Percentiles rank a stretch among this genome's conserved stretches.
Evolutionary conservation across 257 asterid species (phyloP).

Genomic region (Schizonepeta tenuifolia): DNA sequence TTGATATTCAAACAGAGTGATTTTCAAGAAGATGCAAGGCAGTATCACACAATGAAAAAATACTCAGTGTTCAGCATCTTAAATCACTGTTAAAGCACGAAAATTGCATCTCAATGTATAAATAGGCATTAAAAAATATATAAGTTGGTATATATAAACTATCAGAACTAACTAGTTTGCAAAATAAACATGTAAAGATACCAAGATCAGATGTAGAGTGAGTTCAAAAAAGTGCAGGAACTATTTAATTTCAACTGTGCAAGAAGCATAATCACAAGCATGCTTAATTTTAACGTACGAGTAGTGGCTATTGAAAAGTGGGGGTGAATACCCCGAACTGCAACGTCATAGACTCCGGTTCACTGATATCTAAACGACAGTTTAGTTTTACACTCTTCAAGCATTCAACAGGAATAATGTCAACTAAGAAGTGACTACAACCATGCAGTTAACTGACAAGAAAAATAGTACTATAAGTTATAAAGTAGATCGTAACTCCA

Average conservation of each 20-base stretch:
- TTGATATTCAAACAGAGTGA: neutral
- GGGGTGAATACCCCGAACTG: conserved; percentile 10
- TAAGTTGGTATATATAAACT: neutral
- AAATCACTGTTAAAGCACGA: conserved; percentile 8
- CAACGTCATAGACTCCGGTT: conserved; percentile 7
- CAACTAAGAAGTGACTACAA: conserved; percentile 10
- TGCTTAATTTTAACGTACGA: too few relatives aligned
- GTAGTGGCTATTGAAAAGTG: neutral
- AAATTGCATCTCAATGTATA: conserved; percentile 6
- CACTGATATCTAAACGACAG: neutral
- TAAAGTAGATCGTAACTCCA: conserved; percentile 7
- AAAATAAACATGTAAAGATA: neutral
- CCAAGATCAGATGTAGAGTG: neutral
- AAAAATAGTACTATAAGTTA: neutral
- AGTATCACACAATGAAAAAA: neutral
- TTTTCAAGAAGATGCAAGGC: conserved; percentile 17
- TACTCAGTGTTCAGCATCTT: neutral
- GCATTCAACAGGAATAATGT: neutral
- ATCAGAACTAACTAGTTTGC: neutral
- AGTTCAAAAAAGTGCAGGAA: conserved; percentile 8
- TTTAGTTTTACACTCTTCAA: conserved; percentile 10
- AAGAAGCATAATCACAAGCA: neutral
- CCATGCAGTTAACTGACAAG: neutral
- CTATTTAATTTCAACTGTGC: neutral
- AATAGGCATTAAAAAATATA: neutral